Evolutionary conservation across 2,329 filamentous ascomycete species (phyloP), one percentile per base, ranked within the genome.

Genomic region (Thielaviopsis cerberus): DNA sequence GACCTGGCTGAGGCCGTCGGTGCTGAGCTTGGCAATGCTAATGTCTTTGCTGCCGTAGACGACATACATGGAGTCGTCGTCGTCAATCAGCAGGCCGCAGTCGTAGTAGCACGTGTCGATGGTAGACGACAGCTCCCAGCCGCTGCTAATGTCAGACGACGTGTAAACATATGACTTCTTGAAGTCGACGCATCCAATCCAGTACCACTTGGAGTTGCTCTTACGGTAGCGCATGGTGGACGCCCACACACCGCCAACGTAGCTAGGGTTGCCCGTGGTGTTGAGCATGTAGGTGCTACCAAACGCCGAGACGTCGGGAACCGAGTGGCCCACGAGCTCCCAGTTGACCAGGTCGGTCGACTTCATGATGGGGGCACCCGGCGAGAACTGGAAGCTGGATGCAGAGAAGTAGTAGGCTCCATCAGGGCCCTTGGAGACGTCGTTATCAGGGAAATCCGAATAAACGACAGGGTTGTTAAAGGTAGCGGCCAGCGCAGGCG

Each of bases 21-120:
- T 61, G 17, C 72, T 72, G 1, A 82, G 69, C 63, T 79, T 71
- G 0, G 78, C 74, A 1, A 82, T 72, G 8, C 62, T 67, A 55
- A 81, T 72, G 1, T 74, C 68, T 0, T 66, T 72, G 53, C 70
- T 73, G 4, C 77, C 78, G 62, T 79, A 79, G 0, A 72, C 75
- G 0, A 82, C 73, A 55, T 80, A 82, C 70, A 80, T 76, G 0
- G 72, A 76, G 59, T 80, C 78, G 30, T 81, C 73, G 27, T 79
- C 75, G 55, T 81, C 78, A 27, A 82, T 72, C n/a, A 81, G 65
- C 0, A 82, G 65, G 0, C 79, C 77, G 20, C 69, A 72, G 64
- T 82, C 79, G 63, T 82, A 82, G 63, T 77, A 79, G 65, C 78
- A 82, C 45, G 22, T 37, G 13, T 54, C 13, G n/a, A 60, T 60